These are phyloP conservation scores for Lichtheimia corymbifera DNA, from an alignment of 371 early-diverging fungal genomes.

Conservation along the genomic window DNA sequence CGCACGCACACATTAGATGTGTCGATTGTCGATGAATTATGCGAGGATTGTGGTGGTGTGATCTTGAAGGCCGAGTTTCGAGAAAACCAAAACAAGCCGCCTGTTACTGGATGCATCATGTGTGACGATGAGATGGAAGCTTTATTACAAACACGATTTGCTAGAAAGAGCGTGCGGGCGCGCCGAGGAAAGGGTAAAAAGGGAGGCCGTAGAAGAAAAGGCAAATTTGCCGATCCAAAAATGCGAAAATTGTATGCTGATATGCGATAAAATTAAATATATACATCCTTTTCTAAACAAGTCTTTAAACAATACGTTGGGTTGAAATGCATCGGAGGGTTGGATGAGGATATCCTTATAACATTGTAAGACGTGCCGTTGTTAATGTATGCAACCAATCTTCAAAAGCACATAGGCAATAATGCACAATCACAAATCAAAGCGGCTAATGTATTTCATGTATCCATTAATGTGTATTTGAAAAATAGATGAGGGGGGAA, in stretches of 20 bases:
- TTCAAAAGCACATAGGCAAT: too few relatives aligned
- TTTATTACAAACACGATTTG: constrained; percentile 43
- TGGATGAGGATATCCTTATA: too few relatives aligned
- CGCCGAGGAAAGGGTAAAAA: constrained; percentile 25
- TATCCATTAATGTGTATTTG: too few relatives aligned
- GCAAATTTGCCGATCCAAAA: constrained; percentile 26
- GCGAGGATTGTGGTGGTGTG: constrained; percentile 40
- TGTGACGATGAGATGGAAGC: constrained; percentile 52
- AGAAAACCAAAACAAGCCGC: constrained; percentile 45
- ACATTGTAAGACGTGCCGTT: too few relatives aligned
- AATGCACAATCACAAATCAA: too few relatives aligned
- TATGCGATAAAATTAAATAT: constrained; percentile 16
- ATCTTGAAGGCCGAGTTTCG: constrained; percentile 48
- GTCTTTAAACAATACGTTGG: too few relatives aligned
- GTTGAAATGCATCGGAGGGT: too few relatives aligned
- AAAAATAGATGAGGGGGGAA: too few relatives aligned
- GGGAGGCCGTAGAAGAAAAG: constrained; percentile 15
- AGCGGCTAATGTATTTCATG: too few relatives aligned
- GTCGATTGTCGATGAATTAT: constrained; percentile 28
- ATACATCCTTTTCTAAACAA: not conserved
- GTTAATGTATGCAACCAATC: too few relatives aligned
- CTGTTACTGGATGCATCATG: constrained; percentile 44
- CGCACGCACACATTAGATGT: constrained; percentile 27
- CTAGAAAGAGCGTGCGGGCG: constrained; percentile 22
- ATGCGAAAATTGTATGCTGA: constrained; percentile 31